Base-by-base conservation (phyloP, 805 yeast species). In the Ascoidea rubescens region DNA sequence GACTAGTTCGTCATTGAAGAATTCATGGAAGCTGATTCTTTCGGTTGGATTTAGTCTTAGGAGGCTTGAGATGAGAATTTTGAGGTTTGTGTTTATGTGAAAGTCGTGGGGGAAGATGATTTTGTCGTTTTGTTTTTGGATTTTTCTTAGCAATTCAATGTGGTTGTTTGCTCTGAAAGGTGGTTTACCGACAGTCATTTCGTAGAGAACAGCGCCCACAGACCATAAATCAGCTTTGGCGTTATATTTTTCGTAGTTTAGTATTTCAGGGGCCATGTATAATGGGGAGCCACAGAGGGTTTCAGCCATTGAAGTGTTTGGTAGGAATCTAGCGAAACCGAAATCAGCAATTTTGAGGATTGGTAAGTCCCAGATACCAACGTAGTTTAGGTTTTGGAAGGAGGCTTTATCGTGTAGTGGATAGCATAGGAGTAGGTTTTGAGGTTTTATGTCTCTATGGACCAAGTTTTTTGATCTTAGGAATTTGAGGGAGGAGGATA, bases 171-270 rank as follows among this genome's bases (percentile, higher is more conserved):
- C 98, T 57, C 85, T 80, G 65, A 90, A 93, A 0, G 99, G 99
- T 1, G 99, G 96, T 65, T 78, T 84, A n/a, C 98, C 98, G 33
- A 87, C 89, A 10, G 87, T 77, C 96, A 93, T 90, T 67, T 93
- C 99, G 67, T 83, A 93, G 10, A 90, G 70, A 1, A 93, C 98
- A 0, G 98, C 95, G 4, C 99, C 99, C 4, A 91, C 96, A 5
- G 97, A 89, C 99, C 99, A 93, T 57, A 93, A 68, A 64, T 93
- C 99, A 0, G 97, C 98, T 64, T 89, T 90, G 5, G 98, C 99
- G 59, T 90, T 89, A 69, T 93, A 93, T 67, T 89, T 93, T 64
- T 93, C 97, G 62, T 87, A 90, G 56, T 95, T 75, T 59, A 93
- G 71, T 49, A 93, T 93, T 68, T 93, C 99, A 0, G 99, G 99